Evolutionary conservation across 75 land plant genomes (phyloP).

Genomic region (Adiantum capillusveneris): DNA sequence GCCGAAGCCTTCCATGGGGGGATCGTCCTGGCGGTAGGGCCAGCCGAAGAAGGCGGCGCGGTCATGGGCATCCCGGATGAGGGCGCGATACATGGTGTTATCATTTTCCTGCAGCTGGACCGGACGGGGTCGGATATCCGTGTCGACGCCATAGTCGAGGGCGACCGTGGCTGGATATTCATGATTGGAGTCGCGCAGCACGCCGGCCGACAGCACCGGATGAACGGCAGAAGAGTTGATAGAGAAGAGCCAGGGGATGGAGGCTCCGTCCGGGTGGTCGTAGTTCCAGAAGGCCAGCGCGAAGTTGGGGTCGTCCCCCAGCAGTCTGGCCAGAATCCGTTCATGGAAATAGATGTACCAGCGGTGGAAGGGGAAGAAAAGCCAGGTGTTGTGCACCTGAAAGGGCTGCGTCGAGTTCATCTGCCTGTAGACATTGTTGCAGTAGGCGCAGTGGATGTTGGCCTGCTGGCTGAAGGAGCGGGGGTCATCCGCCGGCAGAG

Average conservation of each 20-base stretch:
- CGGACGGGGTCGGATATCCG: neutral
- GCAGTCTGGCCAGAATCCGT: conserved; percentile 10
- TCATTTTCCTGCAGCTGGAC: conserved; percentile 4
- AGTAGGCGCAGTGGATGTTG: too few relatives aligned
- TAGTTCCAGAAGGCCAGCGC: conserved; percentile 27
- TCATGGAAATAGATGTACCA: too few relatives aligned
- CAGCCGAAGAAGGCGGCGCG: neutral
- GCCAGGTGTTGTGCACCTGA: too few relatives aligned
- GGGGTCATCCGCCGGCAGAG: conserved; percentile 40
- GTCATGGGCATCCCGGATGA: neutral
- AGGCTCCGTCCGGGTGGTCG: too few relatives aligned
- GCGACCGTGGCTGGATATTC: neutral
- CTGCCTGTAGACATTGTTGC: conserved; percentile 52
- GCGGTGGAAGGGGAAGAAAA: too few relatives aligned
- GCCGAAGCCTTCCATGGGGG: neutral
- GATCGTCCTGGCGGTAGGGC: neutral
- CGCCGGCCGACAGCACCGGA: neutral
- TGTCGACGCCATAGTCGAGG: neutral
- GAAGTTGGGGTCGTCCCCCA: conserved; percentile 15
- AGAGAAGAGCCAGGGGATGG: too few relatives aligned
- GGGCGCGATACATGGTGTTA: neutral
- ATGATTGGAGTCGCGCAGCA: neutral
- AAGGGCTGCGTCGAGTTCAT: too few relatives aligned
- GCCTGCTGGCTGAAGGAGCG: conserved; percentile 51
- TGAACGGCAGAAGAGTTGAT: too few relatives aligned